These are phyloP conservation scores for Cercospora berteroae DNA, from an alignment of 2,329 filamentous ascomycete genomes.

Conservation along the genomic window DNA sequence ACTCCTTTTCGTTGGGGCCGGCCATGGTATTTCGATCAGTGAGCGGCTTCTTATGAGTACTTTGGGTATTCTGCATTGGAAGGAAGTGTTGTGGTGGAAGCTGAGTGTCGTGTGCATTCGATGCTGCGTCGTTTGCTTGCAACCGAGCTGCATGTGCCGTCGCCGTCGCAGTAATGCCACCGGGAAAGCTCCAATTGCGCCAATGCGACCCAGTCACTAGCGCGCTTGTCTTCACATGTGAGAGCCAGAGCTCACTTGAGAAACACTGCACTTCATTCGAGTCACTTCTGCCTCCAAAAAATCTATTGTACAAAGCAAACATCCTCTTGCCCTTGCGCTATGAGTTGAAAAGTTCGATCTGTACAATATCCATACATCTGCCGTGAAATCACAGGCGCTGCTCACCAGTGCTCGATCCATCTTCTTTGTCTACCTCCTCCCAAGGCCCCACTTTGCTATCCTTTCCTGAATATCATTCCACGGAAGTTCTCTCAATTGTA, in stretches of 20 bases:
- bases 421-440: constrained; percentile 44
- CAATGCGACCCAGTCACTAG: neutral
- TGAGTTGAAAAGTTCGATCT: neutral
- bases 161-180: neutral
- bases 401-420: too few species aligned
- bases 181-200: neutral
- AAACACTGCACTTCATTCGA: neutral
- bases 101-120: too few species aligned
- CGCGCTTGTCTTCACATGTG: neutral
- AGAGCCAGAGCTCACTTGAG: neutral
- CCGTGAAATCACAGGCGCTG: neutral
- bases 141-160: neutral
- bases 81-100: too few species aligned
- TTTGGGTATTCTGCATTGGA: too few species aligned
- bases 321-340: neutral
- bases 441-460: constrained; percentile 80
- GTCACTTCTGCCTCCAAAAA: neutral
- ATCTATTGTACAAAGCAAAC: neutral
- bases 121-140: too few species aligned
- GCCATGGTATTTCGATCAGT: neutral
- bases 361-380: neutral
- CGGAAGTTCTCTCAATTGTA: constrained; percentile 64
- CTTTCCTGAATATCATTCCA: constrained; percentile 91
- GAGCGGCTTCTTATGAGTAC: too few species aligned
- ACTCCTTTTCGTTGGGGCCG: neutral